These are phyloP conservation scores for Trichosporon asahii DNA, from an alignment of 1,284 basidiomycete genomes.

Conservation along the genomic window DNA sequence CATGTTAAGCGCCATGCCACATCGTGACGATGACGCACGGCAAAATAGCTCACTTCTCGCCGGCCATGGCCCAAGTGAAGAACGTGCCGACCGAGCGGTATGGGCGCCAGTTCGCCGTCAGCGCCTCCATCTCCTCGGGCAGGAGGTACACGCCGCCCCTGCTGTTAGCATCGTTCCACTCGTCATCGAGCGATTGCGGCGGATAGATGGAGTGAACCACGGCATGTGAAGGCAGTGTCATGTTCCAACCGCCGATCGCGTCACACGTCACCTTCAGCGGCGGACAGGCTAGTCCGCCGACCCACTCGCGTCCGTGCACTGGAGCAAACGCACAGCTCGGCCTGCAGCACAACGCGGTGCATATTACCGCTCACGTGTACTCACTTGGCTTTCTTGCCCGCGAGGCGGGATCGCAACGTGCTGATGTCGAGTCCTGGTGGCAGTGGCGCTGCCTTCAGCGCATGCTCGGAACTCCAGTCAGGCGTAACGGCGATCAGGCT, in stretches of 20 bases:
- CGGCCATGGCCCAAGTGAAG: conserved; percentile 51
- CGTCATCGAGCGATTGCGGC: too few relatives aligned
- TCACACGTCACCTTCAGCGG: neutral
- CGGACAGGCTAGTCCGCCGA: neutral
- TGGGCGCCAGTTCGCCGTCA: conserved; percentile 73
- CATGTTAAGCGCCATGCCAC: neutral
- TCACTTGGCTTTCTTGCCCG: conserved; percentile 78
- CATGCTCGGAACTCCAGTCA: conserved; percentile 27
- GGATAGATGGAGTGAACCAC: too few relatives aligned
- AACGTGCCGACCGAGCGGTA: conserved; percentile 67
- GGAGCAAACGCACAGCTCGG: neutral
- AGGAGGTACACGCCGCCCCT: conserved; percentile 71
- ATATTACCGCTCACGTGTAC: conserved; percentile 15
- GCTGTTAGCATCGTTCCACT: conserved; percentile 12
- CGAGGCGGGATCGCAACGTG: conserved; percentile 63
- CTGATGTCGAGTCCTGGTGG: conserved; percentile 63
- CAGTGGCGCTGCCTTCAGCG: conserved; percentile 52
- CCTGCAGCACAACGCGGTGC: neutral
- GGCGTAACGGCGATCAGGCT: conserved; percentile 16
- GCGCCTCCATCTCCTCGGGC: conserved; percentile 73
- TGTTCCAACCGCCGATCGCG: neutral
- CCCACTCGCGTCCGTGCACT: neutral
- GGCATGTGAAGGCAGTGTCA: neutral
- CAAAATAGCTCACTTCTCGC: conserved; percentile 20
- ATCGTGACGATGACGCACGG: neutral